Base-by-base conservation (phyloP, 2,329 filamentous ascomycete species). In the Dryadomyces quercus-mongolicae region DNA sequence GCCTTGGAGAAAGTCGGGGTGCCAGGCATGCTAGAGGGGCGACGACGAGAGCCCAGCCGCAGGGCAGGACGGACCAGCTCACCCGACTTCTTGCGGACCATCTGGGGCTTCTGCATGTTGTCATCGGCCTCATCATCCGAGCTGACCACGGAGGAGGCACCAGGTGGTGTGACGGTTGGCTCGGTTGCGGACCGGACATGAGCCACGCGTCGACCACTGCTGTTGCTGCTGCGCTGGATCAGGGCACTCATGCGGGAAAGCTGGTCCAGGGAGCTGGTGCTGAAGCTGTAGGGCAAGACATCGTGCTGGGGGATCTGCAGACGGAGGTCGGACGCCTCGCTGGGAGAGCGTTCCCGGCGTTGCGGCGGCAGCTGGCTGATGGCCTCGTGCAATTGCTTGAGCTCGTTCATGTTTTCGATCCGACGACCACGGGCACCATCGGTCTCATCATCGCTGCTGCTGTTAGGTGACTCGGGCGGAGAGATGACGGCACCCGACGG, bases 41-140 rank as follows among this genome's bases (percentile, higher is more conserved):
- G 81, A 60, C 88, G 79, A 60, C 81, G 80, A n/a, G 86, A 87
- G 13, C 88, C 76, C 43, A 85, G 82, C 51, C 93, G 84, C 52
- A 98, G 78, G 20, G 93, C 93, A 13, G 93, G 93, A 62, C 93
- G 85, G 55, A 98, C 93, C 40, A 98, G 78, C 71, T 98, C 93
- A 38, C 93, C 93, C 43, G 93, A 97, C 77, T 98, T 98, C 74
- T 98, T 98, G 63, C 93, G 84, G 12, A 98, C 84, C 82, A 97
- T 94, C 53, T 84, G 83, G n/a, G 91, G 90, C 71, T 93, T 95
- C 70, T 91, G 94, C 62, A 66, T 68, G 54, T 84, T 71, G 67
- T 81, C 71, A 64, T 77, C 84, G 60, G 69, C 80, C 64, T 85
- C 83, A 57, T 87, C 82, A 50, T 84, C 81, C 1, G 80, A 82